A percentile compares a stretch with the other conserved stretches of the same genome.
Evolutionary conservation across 1,284 basidiomycete genomes (phyloP).

Genomic region (Ustilago cynodontis): DNA sequence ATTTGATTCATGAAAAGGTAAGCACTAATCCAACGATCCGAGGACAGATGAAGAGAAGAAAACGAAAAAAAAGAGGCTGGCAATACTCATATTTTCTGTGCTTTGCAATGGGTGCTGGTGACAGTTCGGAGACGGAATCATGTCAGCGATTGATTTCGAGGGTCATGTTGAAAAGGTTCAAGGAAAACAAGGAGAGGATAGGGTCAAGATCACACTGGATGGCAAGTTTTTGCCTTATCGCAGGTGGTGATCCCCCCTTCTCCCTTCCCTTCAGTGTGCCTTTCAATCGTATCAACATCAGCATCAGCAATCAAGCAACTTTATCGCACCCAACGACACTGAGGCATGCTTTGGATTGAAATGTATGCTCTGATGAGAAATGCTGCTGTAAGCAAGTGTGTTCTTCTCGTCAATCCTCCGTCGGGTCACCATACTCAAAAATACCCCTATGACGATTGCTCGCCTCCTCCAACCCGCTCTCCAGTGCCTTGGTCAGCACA

Average conservation of each 20-base stretch:
- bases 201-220: constrained; percentile 65
- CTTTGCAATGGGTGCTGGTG: not conserved
- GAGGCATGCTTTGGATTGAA: not conserved
- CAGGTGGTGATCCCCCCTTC: constrained; percentile 41
- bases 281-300: not conserved
- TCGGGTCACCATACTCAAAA: constrained; percentile 62
- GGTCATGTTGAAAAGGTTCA: constrained; percentile 61
- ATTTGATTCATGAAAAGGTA: constrained; percentile 68
- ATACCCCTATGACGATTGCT: constrained; percentile 49
- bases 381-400: too few relatives aligned
- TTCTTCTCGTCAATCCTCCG: constrained; percentile 53
- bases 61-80: not conserved
- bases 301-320: not conserved
- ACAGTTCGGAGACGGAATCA: constrained; percentile 63
- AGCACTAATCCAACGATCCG: not conserved
- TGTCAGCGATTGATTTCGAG: constrained; percentile 65
- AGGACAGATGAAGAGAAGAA: too few relatives aligned
- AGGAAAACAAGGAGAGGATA: constrained; percentile 57
- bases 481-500: constrained; percentile 39
- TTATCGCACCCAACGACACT: not conserved
- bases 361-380: not conserved
- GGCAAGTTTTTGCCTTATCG: constrained; percentile 63
- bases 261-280: not conserved
- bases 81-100: not conserved
- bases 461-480: constrained; percentile 53